Base-by-base conservation (phyloP, 2,329 filamentous ascomycete species). In the Penicillium sp. region DNA sequence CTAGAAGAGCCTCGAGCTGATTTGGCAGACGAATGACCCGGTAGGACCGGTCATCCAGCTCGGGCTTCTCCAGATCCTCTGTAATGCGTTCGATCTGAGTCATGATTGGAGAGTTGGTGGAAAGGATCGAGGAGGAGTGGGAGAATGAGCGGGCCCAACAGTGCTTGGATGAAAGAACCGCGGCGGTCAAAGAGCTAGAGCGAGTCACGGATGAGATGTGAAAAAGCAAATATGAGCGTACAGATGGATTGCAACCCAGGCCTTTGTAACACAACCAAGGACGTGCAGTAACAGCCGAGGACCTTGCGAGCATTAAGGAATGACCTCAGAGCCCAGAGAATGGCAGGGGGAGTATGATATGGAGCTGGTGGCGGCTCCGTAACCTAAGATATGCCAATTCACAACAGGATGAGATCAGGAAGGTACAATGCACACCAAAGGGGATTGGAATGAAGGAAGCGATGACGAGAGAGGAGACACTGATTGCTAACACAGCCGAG, bases 1-100 rank as follows among this genome's bases (percentile, higher is more conserved):
- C 95, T 54, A 99, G 82, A 19, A 99, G 84, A 8, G 89, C 94
- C 82, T 99, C 94, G 17, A 99, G 86, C 76, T 93, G 85, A 78
- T 99, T 99, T 51, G 87, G 82, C 57, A 99, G 84, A 57, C 88
- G 87, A 70, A 98, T 89, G 65, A 99, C 92, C 61, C 94, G 86
- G 76, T 99, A 99, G 35, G 88, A 86, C 57, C 94, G 88, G 76
- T 96, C 89, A 78, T 98, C 94, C 58, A 96, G 84, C 67, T 89
- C 88, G 6, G 93, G 92, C 73, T 91, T 93, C 81, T 96, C 91
- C 58, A 97, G 82, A 51, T 84, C 79, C 72, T 96, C 90, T 37
- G 91, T 88, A 68, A 92, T 75, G 63, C 77, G 76, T 69, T 80
- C 72, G 63, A 79, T 74, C 55, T 70, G 67, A 60, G 71, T 68